Evolutionary conservation across 495 filamentous ascomycete genomes (phyloP).

Genomic region (Trichoderma gamsii): DNA sequence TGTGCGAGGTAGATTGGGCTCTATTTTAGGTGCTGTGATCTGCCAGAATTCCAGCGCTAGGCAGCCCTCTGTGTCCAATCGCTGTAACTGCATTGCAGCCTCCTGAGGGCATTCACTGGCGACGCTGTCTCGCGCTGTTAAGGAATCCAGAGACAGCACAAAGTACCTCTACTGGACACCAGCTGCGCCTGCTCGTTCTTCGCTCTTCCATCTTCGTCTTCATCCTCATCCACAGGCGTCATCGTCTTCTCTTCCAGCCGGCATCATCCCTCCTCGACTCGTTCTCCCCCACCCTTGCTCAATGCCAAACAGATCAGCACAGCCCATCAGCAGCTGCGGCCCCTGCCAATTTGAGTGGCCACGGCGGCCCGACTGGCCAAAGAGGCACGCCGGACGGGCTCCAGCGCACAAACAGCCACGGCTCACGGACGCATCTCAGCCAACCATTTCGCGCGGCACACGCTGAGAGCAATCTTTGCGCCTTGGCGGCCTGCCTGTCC

Average conservation of each 20-base stretch:
- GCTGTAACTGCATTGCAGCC: not conserved
- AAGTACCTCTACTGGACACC: not conserved
- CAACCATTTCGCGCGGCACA: constrained; percentile 12
- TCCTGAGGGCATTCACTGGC: not conserved
- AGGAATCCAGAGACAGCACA: too few relatives aligned
- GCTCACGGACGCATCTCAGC: not conserved
- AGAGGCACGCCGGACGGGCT: not conserved
- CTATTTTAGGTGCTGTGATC: not conserved
- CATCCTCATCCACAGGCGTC: not conserved
- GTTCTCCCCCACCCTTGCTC: not conserved
- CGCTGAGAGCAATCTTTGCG: not conserved
- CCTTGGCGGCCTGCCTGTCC: not conserved
- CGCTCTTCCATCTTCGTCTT: not conserved
- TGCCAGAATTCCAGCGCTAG: not conserved
- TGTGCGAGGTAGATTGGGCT: not conserved
- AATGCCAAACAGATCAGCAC: constrained; percentile 4
- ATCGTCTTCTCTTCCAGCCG: not conserved
- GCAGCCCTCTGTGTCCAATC: not conserved
- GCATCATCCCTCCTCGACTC: constrained; percentile 9
- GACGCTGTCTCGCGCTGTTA: too few relatives aligned
- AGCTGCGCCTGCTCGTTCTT: not conserved
- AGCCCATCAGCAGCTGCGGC: not conserved
- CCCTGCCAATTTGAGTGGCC: constrained; percentile 1
- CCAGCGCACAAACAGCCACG: not conserved
- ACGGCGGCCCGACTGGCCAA: not conserved